Percentiles rank a stretch among this genome's conserved stretches.
Conservation (phyloP, 176 grass and related monocot species). For the Rhynchospora tenuis region DNA sequence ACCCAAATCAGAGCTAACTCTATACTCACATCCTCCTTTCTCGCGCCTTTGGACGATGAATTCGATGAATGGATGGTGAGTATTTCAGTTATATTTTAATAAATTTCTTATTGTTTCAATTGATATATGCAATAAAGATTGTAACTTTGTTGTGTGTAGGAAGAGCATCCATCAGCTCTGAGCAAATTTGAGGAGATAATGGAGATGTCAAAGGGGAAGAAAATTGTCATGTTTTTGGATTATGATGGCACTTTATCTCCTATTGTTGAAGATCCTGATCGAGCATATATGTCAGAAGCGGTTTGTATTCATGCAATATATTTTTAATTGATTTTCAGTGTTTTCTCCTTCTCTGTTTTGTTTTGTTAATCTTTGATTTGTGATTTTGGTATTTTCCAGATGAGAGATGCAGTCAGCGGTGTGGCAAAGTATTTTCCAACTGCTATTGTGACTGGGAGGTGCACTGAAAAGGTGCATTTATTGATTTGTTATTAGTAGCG, state of each 20-base stretch:
- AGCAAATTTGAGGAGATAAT: slow-evolving; percentile 39
- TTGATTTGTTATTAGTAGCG: background rate
- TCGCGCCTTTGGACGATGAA: slow-evolving; percentile 19
- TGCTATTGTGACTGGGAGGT: slow-evolving; percentile 37
- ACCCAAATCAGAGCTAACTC: slow-evolving; percentile 25
- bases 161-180: slow-evolving; percentile 74
- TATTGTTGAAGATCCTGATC: slow-evolving; percentile 75
- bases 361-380: background rate
- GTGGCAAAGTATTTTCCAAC: slow-evolving; percentile 31
- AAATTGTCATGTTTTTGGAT: slow-evolving; percentile 85
- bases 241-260: slow-evolving; percentile 96
- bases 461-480: slow-evolving; percentile 42
- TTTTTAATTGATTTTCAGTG: background rate
- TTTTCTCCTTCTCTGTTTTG: background rate
- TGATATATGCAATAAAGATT: background rate
- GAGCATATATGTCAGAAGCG: slow-evolving; percentile 63
- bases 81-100: slow-evolving; percentile 1
- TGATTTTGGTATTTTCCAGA: slow-evolving; percentile 32
- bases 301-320: slow-evolving; percentile 15
- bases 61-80: slow-evolving; percentile 48
- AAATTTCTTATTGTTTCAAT: background rate
- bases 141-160: slow-evolving; percentile 25
- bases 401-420: slow-evolving; percentile 42
- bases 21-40: background rate
- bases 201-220: slow-evolving; percentile 46